phyloP scores from a whole-genome alignment of 495 filamentous ascomycete species.

The Pseudevernia furfuracea region DNA sequence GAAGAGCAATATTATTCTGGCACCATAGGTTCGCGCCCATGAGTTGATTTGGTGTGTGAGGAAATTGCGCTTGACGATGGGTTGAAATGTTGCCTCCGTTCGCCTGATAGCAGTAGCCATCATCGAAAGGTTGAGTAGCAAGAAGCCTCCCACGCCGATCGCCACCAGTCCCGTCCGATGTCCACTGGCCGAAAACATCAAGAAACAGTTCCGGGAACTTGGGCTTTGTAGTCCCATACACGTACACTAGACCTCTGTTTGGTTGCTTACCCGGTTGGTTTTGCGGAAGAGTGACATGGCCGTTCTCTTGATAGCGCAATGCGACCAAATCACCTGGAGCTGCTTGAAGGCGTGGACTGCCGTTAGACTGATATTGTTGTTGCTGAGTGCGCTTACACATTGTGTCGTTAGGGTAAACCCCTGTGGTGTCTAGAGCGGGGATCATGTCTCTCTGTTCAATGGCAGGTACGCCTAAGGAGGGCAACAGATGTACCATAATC shows the following conservation, averaged over 20 bases:
- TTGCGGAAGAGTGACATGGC: slow-evolving; percentile 66
- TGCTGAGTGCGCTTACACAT: slow-evolving; percentile 52
- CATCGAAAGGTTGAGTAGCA: slow-evolving; percentile 68
- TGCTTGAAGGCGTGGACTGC: slow-evolving; percentile 57
- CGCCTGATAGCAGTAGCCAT: slow-evolving; percentile 74
- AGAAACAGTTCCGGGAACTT: slow-evolving; percentile 53
- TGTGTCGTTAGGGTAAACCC: slow-evolving; percentile 31
- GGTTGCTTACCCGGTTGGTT: slow-evolving; percentile 53
- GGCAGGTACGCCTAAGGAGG: slow-evolving; percentile 29
- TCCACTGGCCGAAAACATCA: slow-evolving; percentile 69
- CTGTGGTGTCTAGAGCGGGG: slow-evolving; percentile 30
- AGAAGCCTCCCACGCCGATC: slow-evolving; percentile 66
- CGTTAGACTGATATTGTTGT: slow-evolving; percentile 45
- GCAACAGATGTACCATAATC: slow-evolving; percentile 46
- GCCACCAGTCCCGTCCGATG: slow-evolving; percentile 63
- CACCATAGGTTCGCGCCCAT: slow-evolving; percentile 58
- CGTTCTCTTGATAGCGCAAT: slow-evolving; percentile 75
- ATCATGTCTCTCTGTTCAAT: slow-evolving; percentile 27
- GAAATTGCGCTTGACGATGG: slow-evolving; percentile 44
- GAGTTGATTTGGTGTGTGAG: slow-evolving; percentile 36
- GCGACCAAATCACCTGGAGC: slow-evolving; percentile 62
- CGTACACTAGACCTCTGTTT: slow-evolving; percentile 66
- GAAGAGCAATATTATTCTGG: slow-evolving; percentile 68
- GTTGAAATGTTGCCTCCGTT: slow-evolving; percentile 45
- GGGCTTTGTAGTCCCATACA: slow-evolving; percentile 72